phyloP scores from a whole-genome alignment of 108 stramenopile species.

The Stephanodiscus minutulus region DNA sequence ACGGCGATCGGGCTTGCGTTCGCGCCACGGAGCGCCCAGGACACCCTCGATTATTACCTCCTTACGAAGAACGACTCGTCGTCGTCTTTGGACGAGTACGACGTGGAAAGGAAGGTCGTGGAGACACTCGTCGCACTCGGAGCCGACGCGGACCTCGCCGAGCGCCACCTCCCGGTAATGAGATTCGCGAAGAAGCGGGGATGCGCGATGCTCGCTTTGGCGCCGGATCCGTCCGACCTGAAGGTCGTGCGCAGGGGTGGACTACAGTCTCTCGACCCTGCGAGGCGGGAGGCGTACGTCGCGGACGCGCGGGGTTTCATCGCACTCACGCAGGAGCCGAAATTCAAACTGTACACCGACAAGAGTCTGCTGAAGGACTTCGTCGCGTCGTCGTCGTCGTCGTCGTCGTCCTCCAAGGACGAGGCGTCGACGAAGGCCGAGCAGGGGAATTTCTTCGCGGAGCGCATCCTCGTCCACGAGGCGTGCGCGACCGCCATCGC shows the following conservation, averaged over 20 bases:
- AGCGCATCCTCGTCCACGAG: conserved; percentile 80
- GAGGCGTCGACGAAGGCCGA: conserved; percentile 35
- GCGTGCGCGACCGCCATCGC: conserved; percentile 68
- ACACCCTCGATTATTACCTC: conserved; percentile 59
- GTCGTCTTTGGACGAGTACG: conserved; percentile 7
- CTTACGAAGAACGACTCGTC: conserved; percentile 10
- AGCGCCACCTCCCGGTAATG: conserved; percentile 65
- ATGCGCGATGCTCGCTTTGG: conserved; percentile 59
- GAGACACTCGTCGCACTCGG: conserved; percentile 46
- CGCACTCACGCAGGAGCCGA: conserved; percentile 68
- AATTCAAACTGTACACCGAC: conserved; percentile 77
- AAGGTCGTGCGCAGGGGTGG: conserved; percentile 54
- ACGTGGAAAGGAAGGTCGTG: conserved; percentile 22
- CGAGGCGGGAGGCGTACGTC: conserved; percentile 62
- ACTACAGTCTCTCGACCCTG: conserved; percentile 64
- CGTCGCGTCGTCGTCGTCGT: conserved; percentile 15
- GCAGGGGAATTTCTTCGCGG: conserved; percentile 70
- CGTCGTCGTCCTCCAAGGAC: conserved; percentile 2
- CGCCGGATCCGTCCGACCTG: conserved; percentile 69
- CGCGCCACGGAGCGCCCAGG: conserved; percentile 57
- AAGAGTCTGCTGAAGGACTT: conserved; percentile 81
- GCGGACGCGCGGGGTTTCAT: conserved; percentile 81
- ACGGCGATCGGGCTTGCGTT: conserved; percentile 74
- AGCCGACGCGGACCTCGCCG: conserved; percentile 31
- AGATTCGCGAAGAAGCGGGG: conserved; percentile 49